Conservation (phyloP, 1,139 yeast genomes). For the Nadsonia commutata region DNA sequence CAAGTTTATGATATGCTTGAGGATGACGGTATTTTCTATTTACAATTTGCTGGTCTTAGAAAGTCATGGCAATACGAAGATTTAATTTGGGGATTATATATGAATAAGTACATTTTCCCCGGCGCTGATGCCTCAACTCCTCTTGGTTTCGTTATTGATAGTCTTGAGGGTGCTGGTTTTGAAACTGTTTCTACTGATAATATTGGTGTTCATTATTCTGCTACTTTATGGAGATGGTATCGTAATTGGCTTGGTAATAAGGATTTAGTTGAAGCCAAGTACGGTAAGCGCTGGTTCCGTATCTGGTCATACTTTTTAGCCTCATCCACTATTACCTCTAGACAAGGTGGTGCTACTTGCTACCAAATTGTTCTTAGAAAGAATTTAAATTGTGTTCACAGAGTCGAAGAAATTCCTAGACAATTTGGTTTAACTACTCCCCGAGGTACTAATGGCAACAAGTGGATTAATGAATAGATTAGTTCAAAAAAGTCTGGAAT, state of each 20-base stretch:
- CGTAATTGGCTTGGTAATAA: conserved; percentile 84
- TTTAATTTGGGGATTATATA: conserved; percentile 84
- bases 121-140: conserved; percentile 98
- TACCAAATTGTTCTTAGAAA: conserved; percentile 85
- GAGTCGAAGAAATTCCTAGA: conserved; percentile 64
- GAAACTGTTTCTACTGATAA: conserved; percentile 76
- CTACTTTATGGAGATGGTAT: conserved; percentile 91
- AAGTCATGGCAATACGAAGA: conserved; percentile 94
- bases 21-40: conserved; percentile 77
- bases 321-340: conserved; percentile 63
- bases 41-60: conserved; percentile 85
- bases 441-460: conserved; percentile 33
- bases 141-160: conserved; percentile 62
- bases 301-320: conserved; percentile 91
- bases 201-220: conserved; percentile 86
- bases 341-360: conserved; percentile 91
- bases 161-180: conserved; percentile 73
- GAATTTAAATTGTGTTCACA: conserved; percentile 72
- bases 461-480: no score
- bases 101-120: conserved; percentile 94
- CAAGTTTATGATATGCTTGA: conserved; percentile 81
- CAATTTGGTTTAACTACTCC: conserved; percentile 71
- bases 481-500: no score
- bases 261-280: conserved; percentile 62
- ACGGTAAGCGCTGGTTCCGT: conserved; percentile 83